Conservation (phyloP, 2,329 filamentous ascomycete genomes). For the Epichloe coenophiala region DNA sequence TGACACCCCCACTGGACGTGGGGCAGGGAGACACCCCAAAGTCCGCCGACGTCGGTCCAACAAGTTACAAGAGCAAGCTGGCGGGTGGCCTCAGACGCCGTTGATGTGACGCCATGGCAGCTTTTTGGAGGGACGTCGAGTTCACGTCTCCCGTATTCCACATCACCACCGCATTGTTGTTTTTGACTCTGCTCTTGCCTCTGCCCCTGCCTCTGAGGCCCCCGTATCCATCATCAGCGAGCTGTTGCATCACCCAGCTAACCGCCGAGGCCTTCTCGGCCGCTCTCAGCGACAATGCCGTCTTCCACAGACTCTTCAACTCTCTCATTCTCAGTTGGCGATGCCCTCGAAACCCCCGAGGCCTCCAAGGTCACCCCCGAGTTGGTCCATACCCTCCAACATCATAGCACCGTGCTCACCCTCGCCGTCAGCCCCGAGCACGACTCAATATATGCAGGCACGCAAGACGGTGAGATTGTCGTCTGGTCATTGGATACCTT, state of each 20-base stretch:
- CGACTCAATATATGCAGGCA: conserved; percentile 77
- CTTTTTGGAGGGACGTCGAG: not conserved
- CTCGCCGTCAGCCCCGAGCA: conserved; percentile 67
- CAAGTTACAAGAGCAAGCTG: not conserved
- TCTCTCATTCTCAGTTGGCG: conserved; percentile 6
- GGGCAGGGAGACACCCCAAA: too few relatives aligned
- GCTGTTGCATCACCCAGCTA: not conserved
- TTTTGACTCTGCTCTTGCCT: too few relatives aligned
- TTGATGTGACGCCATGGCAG: conserved; percentile 8
- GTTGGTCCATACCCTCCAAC: conserved; percentile 60
- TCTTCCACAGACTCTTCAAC: not conserved
- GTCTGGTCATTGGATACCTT: conserved; percentile 86
- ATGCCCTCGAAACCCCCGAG: conserved; percentile 8
- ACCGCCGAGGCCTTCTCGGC: not conserved
- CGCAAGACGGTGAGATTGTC: conserved; percentile 85
- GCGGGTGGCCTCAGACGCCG: not conserved
- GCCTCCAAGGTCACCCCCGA: conserved; percentile 32
- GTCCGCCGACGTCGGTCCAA: not conserved
- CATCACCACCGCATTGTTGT: too few relatives aligned
- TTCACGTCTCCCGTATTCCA: not conserved
- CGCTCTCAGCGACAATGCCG: not conserved
- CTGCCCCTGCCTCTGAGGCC: too few relatives aligned
- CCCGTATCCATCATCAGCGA: not conserved
- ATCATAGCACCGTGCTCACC: conserved; percentile 68
- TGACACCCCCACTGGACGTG: too few relatives aligned